Base-by-base conservation (phyloP, 2,329 filamentous ascomycete species). In the Parascedosporium putredinis region DNA sequence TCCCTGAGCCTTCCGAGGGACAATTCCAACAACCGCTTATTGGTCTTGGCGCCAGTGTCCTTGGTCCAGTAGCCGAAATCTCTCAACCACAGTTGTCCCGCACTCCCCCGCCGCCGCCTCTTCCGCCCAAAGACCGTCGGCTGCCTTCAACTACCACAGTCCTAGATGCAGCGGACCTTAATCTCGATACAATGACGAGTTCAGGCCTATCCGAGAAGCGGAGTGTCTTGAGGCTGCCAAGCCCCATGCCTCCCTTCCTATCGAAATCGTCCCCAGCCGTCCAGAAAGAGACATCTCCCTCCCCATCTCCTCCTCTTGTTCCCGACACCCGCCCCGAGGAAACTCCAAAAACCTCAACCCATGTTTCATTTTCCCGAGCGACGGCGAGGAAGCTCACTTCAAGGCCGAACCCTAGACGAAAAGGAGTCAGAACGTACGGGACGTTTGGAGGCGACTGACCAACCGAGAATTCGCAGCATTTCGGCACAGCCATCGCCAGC, bases 401-500 rank as follows among this genome's bases (percentile, higher is more conserved):
- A 42, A 23, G 38, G 18, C 38, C 38, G 38, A 42, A 12, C n/a
- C 5, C 38, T 20, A 20, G 38, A 42, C 20, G 18, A 42, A 10
- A 14, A 10, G 38, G 14, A 12, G 12, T 20, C 16, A 12, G 38
- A 20, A 9, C n/a, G 38, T 20, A 23, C 38, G 7, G 38, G 38
- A 22, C 38, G 38, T 10, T 20, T 42, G 16, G 38, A 22, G 5
- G 38, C 38, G 16, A 24, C 45, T 61, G 38, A 42, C 20, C 38
- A 42, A 20, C 38, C 38, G 1, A 66, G 72, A 24, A 67, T 64
- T 29, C 60, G 67, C 50, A 74, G 73, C 56, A 67, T 67, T 24
- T 77, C 75, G 9, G 73, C 69, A 1, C 74, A 76, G 40, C 67
- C 68, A 2, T 60, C 68, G 2, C 55, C 58, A 3, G 44, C 20